Percentiles rank a stretch among this genome's conserved stretches.
These are phyloP conservation scores for Bonia amplexicaulis DNA, from an alignment of 176 grass and related monocot species.

Conservation along the genomic window DNA sequence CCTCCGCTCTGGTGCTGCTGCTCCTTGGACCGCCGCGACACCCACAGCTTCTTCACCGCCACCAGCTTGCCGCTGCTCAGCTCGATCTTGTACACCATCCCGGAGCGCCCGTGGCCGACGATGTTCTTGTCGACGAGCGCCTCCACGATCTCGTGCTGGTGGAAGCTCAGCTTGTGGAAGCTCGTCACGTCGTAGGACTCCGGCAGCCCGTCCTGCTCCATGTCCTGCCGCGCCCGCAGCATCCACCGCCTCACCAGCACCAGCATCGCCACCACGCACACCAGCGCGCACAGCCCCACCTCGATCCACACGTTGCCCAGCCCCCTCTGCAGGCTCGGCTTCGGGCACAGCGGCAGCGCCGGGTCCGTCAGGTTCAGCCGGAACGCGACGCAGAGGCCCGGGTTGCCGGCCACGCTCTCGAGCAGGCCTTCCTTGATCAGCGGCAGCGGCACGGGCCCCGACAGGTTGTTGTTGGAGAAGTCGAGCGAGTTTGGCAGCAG, in stretches of 20 bases:
- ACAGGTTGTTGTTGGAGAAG: constrained; percentile 86
- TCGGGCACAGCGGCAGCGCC: constrained; percentile 61
- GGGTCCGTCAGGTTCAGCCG: constrained; percentile 52
- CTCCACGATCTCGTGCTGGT: constrained; percentile 90
- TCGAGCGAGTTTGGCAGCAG: constrained; percentile 87
- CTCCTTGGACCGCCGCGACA: constrained; percentile 1
- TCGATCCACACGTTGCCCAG: constrained; percentile 52
- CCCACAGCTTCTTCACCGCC: constrained; percentile 91
- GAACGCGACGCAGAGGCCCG: constrained; percentile 76
- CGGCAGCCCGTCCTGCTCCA: constrained; percentile 50
- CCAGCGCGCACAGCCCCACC: constrained; percentile 38
- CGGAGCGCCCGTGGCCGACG: constrained; percentile 73
- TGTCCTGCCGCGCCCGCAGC: not conserved
- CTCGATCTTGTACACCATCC: constrained; percentile 92
- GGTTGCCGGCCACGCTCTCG: constrained; percentile 74
- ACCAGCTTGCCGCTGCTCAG: constrained; percentile 67
- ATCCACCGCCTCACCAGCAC: constrained; percentile 46
- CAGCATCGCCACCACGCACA: constrained; percentile 35
- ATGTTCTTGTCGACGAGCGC: constrained; percentile 93
- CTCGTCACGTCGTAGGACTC: constrained; percentile 74
- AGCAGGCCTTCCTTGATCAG: constrained; percentile 81
- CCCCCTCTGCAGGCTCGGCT: constrained; percentile 28
- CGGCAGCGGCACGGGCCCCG: constrained; percentile 58
- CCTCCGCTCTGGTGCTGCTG: not conserved
- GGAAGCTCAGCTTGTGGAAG: constrained; percentile 90